Evolutionary conservation across 345 rosid species (phyloP).

Genomic region (Salix arbutifolia): DNA sequence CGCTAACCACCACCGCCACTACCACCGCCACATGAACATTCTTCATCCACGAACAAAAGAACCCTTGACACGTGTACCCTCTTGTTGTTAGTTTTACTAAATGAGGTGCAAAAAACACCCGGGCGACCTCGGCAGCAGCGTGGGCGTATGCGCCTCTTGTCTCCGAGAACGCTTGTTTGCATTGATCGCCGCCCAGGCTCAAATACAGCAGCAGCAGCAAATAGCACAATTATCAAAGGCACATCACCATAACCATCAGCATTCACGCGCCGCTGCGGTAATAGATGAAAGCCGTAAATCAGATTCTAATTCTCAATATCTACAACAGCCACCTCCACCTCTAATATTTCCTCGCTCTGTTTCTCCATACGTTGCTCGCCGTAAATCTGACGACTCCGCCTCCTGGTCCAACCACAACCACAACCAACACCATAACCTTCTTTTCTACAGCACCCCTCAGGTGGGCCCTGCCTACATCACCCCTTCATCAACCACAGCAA

Average conservation of each 20-base stretch:
- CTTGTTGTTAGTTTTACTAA: constrained; percentile 1
- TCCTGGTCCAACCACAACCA: constrained; percentile 8
- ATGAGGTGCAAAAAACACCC: constrained; percentile 85
- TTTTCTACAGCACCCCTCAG: constrained; percentile 74
- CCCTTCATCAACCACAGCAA: constrained; percentile 21
- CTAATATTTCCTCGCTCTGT: constrained; percentile 76
- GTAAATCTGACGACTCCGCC: constrained; percentile 49
- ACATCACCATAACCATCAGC: neutral
- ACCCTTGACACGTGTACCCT: neutral
- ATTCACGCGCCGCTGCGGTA: neutral
- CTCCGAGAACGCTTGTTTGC: constrained; percentile 69
- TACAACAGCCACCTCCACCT: constrained; percentile 28
- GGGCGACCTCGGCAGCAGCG: constrained; percentile 57
- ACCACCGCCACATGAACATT: neutral
- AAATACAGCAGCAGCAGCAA: constrained; percentile 27
- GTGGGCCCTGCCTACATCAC: constrained; percentile 38
- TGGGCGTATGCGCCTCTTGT: constrained; percentile 90
- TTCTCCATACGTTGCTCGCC: constrained; percentile 64
- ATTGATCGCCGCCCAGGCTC: constrained; percentile 50
- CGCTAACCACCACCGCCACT: too few species aligned
- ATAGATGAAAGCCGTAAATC: neutral
- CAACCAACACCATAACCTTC: constrained; percentile 22
- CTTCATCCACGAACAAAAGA: neutral
- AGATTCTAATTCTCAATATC: neutral
- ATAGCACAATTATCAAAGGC: constrained; percentile 11